phyloP scores from a whole-genome alignment of 257 asterid species.

The Przewalskia tangutica region DNA sequence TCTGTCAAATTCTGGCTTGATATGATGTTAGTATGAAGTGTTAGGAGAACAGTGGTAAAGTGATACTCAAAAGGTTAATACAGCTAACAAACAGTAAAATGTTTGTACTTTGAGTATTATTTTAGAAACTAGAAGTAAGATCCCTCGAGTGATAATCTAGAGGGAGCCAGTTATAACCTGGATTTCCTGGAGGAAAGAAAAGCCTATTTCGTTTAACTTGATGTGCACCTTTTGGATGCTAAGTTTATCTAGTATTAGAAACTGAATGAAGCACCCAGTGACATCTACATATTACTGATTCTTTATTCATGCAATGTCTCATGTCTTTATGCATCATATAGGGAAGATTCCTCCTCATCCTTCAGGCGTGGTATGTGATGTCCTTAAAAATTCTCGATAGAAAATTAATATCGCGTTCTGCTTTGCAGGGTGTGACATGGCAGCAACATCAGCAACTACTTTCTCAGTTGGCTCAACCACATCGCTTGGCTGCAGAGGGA shows the following conservation, averaged over 20 bases:
- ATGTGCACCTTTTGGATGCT: not conserved
- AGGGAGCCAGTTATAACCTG: not conserved
- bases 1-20: not conserved
- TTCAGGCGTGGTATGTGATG: not conserved
- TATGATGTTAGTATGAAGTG: not conserved
- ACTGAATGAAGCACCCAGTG: not conserved
- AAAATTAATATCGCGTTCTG: not conserved
- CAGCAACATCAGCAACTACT: slow-evolving; percentile 57
- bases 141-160: not conserved
- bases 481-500: slow-evolving; percentile 29
- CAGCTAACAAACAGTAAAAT: not conserved
- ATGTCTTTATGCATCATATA: not conserved
- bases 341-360: not conserved
- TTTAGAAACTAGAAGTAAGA: not conserved
- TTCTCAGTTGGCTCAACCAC: slow-evolving; percentile 44
- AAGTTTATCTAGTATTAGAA: not conserved
- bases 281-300: not conserved
- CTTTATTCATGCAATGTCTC: not conserved
- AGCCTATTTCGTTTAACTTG: not conserved
- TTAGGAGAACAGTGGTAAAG: not conserved
- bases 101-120: not conserved
- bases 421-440: slow-evolving; percentile 52
- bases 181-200: not conserved
- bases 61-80: not conserved
- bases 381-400: not conserved